Percentiles rank a stretch among this genome's conserved stretches.
Evolutionary conservation across 176 grass and related monocot genomes (phyloP).

Genomic region (Paspalum vaginatum): DNA sequence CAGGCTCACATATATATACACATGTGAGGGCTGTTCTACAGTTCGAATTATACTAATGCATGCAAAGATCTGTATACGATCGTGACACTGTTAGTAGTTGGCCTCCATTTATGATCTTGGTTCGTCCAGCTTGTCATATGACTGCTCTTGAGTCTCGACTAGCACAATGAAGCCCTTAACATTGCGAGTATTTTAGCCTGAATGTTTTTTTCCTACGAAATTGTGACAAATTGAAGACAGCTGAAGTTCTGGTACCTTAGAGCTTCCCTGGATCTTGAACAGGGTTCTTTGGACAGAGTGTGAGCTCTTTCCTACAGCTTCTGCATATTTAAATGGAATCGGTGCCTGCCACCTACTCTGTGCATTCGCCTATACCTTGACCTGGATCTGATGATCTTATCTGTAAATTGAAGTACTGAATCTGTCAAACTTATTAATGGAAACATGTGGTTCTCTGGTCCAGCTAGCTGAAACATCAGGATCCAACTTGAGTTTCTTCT

Average conservation of each 20-base stretch:
- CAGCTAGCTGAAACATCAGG: slow-evolving; percentile 14
- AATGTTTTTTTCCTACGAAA: neutral
- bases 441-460: slow-evolving; percentile 35
- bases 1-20: slow-evolving; percentile 39
- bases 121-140: slow-evolving; percentile 34
- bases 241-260: neutral
- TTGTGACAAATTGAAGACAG: neutral
- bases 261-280: neutral
- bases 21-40: neutral
- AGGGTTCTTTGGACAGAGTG: slow-evolving; percentile 20
- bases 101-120: slow-evolving; percentile 38
- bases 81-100: slow-evolving; percentile 44
- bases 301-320: neutral
- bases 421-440: neutral
- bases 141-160: neutral
- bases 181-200: slow-evolving; percentile 27
- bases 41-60: slow-evolving; percentile 8
- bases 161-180: slow-evolving; percentile 24
- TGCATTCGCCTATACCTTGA: slow-evolving; percentile 21
- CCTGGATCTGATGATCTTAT: slow-evolving; percentile 29
- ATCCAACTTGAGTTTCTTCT: slow-evolving; percentile 7
- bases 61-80: slow-evolving; percentile 25
- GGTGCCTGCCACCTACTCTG: slow-evolving; percentile 50
- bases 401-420: slow-evolving; percentile 4
- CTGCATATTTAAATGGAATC: slow-evolving; percentile 36